Conservation (phyloP, 257 asterid genomes). For the Capsicum rhomboideum region DNA sequence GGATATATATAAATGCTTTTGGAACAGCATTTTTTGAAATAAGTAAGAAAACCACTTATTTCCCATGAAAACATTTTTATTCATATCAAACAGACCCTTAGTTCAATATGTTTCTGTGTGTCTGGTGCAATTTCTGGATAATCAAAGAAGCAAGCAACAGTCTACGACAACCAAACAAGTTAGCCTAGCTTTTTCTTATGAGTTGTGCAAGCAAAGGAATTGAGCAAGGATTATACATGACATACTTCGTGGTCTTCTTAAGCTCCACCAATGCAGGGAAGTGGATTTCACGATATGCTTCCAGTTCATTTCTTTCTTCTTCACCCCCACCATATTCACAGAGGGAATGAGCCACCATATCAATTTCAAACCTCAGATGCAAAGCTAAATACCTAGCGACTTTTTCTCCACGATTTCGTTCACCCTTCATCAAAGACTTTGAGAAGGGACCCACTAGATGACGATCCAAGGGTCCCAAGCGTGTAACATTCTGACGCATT, state of each 20-base stretch:
- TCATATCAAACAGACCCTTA: background rate
- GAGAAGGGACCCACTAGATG: conserved; percentile 83
- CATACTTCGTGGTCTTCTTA: conserved; percentile 52
- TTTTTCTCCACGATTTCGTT: conserved; percentile 41
- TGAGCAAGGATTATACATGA: background rate
- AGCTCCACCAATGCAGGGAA: conserved; percentile 80
- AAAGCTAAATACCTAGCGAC: conserved; percentile 70
- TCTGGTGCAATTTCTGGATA: background rate
- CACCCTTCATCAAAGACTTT: conserved; percentile 33
- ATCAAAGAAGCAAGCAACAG: background rate
- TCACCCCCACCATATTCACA: conserved; percentile 96
- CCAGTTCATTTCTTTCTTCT: conserved; percentile 61
- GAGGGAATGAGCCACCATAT: conserved; percentile 98
- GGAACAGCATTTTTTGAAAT: background rate
- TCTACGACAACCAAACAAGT: background rate
- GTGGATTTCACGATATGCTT: conserved; percentile 68
- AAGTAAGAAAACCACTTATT: background rate
- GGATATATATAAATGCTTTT: background rate
- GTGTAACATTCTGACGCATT: conserved; percentile 82
- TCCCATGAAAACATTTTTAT: background rate
- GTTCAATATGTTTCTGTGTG: background rate
- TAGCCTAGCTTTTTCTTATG: conserved; percentile 1
- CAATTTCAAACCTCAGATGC: conserved; percentile 95
- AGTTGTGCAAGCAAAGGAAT: background rate
- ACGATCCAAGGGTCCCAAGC: conserved; percentile 72